phyloP scores from a whole-genome alignment of 768 basidiomycete species.

The Suillus variegatus region DNA sequence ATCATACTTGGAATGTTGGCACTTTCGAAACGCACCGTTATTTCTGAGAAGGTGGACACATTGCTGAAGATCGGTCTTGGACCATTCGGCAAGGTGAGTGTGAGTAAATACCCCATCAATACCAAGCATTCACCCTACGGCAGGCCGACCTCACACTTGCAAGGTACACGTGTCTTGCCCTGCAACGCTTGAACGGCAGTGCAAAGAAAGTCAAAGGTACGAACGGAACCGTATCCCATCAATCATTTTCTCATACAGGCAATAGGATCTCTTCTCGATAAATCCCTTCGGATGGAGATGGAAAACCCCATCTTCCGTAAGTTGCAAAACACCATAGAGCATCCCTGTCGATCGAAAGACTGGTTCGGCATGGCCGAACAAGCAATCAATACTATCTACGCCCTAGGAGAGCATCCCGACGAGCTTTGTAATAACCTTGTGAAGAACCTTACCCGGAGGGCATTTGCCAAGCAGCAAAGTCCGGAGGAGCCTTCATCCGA shows the following conservation, averaged over 20 bases:
- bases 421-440: slow-evolving; percentile 77
- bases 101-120: background rate
- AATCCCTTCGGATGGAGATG: slow-evolving; percentile 85
- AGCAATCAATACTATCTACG: slow-evolving; percentile 94
- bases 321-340: slow-evolving; percentile 77
- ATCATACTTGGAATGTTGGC: slow-evolving; percentile 98
- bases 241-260: background rate
- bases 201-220: slow-evolving; percentile 96
- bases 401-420: slow-evolving; percentile 93
- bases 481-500: slow-evolving; percentile 19
- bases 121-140: background rate
- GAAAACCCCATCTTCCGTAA: slow-evolving; percentile 82
- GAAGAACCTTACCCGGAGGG: slow-evolving; percentile 74
- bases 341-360: slow-evolving; percentile 80
- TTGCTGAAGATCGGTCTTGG: slow-evolving; percentile 89
- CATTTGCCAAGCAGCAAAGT: slow-evolving; percentile 49
- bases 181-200: slow-evolving; percentile 91
- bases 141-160: slow-evolving; percentile 89
- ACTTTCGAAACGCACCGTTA: slow-evolving; percentile 73
- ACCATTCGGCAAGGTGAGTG: slow-evolving; percentile 71
- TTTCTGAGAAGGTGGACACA: slow-evolving; percentile 81
- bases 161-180: slow-evolving; percentile 89
- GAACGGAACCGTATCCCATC: slow-evolving; percentile 4
- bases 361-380: slow-evolving; percentile 99
- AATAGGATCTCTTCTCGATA: slow-evolving; percentile 84